Evolutionary conservation across 306 rosid species (phyloP).

Genomic region (Quercus suber): DNA sequence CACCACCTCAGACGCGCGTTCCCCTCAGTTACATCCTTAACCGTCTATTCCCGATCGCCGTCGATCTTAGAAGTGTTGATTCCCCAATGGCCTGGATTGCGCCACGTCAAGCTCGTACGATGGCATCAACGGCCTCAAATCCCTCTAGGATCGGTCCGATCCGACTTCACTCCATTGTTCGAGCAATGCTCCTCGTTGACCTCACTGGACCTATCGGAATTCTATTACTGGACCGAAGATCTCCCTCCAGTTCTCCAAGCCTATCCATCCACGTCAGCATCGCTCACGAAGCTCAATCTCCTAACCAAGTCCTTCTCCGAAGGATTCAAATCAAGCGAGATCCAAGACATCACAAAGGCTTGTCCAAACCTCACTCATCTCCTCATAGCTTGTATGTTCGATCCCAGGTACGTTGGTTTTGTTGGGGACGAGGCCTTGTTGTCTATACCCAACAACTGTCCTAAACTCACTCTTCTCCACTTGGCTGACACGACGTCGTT

Average conservation of each 20-base stretch:
- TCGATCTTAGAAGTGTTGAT: conserved; percentile 51
- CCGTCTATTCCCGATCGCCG: conserved; percentile 67
- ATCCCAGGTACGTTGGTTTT: conserved; percentile 70
- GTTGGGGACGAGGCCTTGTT: conserved; percentile 70
- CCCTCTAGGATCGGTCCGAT: conserved; percentile 36
- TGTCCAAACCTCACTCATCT: conserved; percentile 74
- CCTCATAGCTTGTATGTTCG: conserved; percentile 70
- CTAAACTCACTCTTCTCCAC: conserved; percentile 65
- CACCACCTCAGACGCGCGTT: conserved; percentile 60
- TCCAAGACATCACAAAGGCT: conserved; percentile 49
- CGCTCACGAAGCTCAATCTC: conserved; percentile 62
- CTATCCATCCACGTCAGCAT: conserved; percentile 41
- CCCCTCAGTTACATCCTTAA: conserved; percentile 65
- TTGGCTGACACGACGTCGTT: conserved; percentile 66
- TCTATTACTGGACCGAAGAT: conserved; percentile 90
- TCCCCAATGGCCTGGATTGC: conserved; percentile 67
- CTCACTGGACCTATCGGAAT: conserved; percentile 73
- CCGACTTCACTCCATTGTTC: conserved; percentile 50
- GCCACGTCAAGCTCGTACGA: conserved; percentile 67
- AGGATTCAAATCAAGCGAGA: conserved; percentile 65
- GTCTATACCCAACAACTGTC: conserved; percentile 55
- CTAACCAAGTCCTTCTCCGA: conserved; percentile 62
- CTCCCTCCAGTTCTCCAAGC: conserved; percentile 64
- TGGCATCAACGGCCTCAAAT: conserved; percentile 81
- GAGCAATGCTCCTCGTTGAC: conserved; percentile 50